Evolutionary conservation across 139 green algal genomes (phyloP).

Genomic region (Chlamydomonas sp.): DNA sequence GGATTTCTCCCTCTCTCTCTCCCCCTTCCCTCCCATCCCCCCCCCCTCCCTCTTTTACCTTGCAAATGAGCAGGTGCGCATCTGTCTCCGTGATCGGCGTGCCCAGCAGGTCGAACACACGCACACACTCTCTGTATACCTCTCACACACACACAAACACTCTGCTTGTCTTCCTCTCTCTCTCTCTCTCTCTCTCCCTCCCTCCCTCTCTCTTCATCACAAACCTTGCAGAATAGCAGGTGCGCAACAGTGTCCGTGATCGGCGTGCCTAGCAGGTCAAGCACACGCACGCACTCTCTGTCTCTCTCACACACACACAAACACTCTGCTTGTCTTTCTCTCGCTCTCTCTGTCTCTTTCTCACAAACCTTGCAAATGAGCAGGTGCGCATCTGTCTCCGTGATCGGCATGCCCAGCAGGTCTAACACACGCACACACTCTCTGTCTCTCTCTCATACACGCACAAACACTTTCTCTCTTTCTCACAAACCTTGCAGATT

Average conservation of each 20-base stretch:
- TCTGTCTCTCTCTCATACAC: slow-evolving; percentile 4
- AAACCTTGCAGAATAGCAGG: not conserved
- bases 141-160: not conserved
- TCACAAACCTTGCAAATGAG: slow-evolving; percentile 1
- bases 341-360: too few relatives aligned
- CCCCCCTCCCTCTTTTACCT: not conserved
- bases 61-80: slow-evolving; percentile 3
- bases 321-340: too few relatives aligned
- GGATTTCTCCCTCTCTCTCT: too few relatives aligned
- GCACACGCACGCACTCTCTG: too few relatives aligned
- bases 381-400: not conserved
- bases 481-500: too few relatives aligned
- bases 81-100: not conserved
- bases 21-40: not conserved
- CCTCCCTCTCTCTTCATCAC: too few relatives aligned
- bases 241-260: not conserved
- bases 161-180: too few relatives aligned
- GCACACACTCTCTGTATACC: too few relatives aligned
- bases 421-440: too few relatives aligned
- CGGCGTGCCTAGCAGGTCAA: not conserved
- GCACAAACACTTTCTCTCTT: too few relatives aligned
- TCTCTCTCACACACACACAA: not conserved
- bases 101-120: too few relatives aligned
- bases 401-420: slow-evolving; percentile 10
- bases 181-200: too few relatives aligned